phyloP scores from a whole-genome alignment of 768 basidiomycete genomes.

The Rhodotorula toruloides region DNA sequence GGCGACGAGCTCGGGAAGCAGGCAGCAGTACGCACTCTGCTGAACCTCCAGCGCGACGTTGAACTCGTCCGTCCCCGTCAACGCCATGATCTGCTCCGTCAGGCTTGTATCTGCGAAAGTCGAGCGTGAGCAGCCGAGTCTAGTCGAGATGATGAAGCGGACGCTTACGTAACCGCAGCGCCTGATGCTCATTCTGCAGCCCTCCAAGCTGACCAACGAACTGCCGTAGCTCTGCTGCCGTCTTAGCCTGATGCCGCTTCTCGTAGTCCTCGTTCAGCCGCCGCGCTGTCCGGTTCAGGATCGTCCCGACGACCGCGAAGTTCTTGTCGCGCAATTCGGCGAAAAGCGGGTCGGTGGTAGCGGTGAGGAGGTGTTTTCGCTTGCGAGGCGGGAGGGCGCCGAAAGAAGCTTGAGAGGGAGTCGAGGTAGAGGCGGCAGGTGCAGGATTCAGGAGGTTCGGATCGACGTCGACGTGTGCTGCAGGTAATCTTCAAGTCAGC shows the following conservation, averaged over 20 bases:
- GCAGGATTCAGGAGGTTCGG: slow-evolving; percentile 44
- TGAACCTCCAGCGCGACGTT: slow-evolving; percentile 90
- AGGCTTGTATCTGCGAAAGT: slow-evolving; percentile 73
- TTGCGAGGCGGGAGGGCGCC: slow-evolving; percentile 52
- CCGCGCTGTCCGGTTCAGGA: slow-evolving; percentile 72
- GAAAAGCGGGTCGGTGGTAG: slow-evolving; percentile 71
- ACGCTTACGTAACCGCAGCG: slow-evolving; percentile 76
- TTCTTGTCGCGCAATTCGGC: slow-evolving; percentile 82
- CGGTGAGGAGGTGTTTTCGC: slow-evolving; percentile 81
- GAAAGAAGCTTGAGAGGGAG: slow-evolving; percentile 33
- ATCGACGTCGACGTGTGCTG: slow-evolving; percentile 51
- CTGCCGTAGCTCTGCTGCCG: slow-evolving; percentile 81
- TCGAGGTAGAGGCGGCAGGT: slow-evolving; percentile 33
- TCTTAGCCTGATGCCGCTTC: slow-evolving; percentile 69
- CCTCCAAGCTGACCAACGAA: slow-evolving; percentile 94
- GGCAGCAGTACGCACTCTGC: slow-evolving; percentile 61
- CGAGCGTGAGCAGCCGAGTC: not conserved
- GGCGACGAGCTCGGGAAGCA: too few relatives aligned
- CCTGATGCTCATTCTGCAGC: slow-evolving; percentile 84
- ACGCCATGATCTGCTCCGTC: slow-evolving; percentile 81
- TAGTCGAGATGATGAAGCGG: not conserved
- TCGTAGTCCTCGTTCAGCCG: slow-evolving; percentile 90
- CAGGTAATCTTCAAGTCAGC: not conserved
- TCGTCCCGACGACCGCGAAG: slow-evolving; percentile 79
- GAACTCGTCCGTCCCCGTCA: slow-evolving; percentile 80